Evolutionary conservation across 805 yeast species (phyloP), one percentile per base, ranked within the genome.

Genomic region (Kluyveromyces lactis): DNA sequence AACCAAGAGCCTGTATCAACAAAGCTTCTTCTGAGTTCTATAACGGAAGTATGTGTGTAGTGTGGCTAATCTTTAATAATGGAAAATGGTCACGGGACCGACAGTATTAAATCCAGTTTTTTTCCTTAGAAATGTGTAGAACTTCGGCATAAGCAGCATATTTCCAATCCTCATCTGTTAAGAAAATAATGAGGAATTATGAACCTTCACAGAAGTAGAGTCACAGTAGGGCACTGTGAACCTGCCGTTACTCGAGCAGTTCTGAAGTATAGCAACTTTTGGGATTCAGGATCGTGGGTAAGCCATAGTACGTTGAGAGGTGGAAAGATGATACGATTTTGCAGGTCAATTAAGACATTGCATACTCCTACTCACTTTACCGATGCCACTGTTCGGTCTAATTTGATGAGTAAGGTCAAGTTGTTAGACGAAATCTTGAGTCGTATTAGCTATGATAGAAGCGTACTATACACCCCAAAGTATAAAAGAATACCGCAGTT

Each of bases 281-380:
- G n/a, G n/a, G n/a, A n/a, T n/a, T n/a, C n/a, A n/a, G n/a, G n/a
- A n/a, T n/a, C n/a, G n/a, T n/a, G n/a, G n/a, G n/a, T n/a, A n/a
- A n/a, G n/a, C n/a, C n/a, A n/a, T n/a, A n/a, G n/a, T n/a, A n/a
- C n/a, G n/a, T n/a, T n/a, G n/a, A n/a, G n/a, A n/a, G n/a, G n/a
- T 9, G 24, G 6, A n/a, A 11, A 15, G 16, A 34, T 34, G 37
- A 12, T 34, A 17, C 18, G 37, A 9, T 34, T 34, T 26, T 26
- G 30, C 11, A 34, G 37, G 19, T 23, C 47, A n/a, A 42, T 56
- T 21, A 56, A 55, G 42, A 56, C 60, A 6, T 36, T 55, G 15
- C 51, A 50, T 30, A 55, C 59, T 4, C 62, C 59, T 3, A 42
- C 50, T n/a, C 45, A 48, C 36, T 42, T 44, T 19, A 38, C 43